Percentiles rank a stretch among this genome's conserved stretches.
Conservation (phyloP, 139 green algal genomes). For the Volvox reticuliferus region DNA sequence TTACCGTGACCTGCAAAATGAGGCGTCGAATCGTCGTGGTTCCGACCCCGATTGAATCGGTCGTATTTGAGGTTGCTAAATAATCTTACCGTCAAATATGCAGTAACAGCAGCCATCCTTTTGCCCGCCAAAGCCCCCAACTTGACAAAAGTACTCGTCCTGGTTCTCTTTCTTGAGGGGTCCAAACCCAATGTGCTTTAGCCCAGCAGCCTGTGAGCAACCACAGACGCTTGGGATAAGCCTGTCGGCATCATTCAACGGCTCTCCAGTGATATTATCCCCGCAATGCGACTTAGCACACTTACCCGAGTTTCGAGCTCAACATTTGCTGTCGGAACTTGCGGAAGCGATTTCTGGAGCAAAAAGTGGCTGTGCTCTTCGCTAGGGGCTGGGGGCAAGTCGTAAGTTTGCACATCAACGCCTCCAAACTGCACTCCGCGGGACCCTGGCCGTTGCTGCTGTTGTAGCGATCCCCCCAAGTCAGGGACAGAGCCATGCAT, state of each 20-base stretch:
- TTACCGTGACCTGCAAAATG: slow-evolving; percentile 51
- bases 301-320: slow-evolving; percentile 40
- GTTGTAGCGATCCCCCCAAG: not conserved
- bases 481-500: not conserved
- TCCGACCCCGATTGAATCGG: too few species aligned
- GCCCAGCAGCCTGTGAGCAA: slow-evolving; percentile 50
- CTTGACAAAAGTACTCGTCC: slow-evolving; percentile 65
- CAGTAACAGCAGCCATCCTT: slow-evolving; percentile 58
- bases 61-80: not conserved
- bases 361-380: slow-evolving; percentile 45
- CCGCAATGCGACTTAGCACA: not conserved
- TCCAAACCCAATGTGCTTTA: slow-evolving; percentile 70
- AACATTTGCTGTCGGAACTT: slow-evolving; percentile 14
- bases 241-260: not conserved
- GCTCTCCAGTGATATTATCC: not conserved
- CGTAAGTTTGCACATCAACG: slow-evolving; percentile 4
- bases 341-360: slow-evolving; percentile 35
- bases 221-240: not conserved
- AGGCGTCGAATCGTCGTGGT: not conserved
- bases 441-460: not conserved
- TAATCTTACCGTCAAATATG: slow-evolving; percentile 61
- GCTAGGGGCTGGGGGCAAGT: not conserved
- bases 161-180: slow-evolving; percentile 70
- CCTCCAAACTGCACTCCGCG: slow-evolving; percentile 13
- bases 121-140: slow-evolving; percentile 49